A percentile compares a stretch with the other conserved stretches of the same genome.
Evolutionary conservation across 2,329 filamentous ascomycete genomes (phyloP).

Genomic region (Hawksworthiomyces lignivorus): DNA sequence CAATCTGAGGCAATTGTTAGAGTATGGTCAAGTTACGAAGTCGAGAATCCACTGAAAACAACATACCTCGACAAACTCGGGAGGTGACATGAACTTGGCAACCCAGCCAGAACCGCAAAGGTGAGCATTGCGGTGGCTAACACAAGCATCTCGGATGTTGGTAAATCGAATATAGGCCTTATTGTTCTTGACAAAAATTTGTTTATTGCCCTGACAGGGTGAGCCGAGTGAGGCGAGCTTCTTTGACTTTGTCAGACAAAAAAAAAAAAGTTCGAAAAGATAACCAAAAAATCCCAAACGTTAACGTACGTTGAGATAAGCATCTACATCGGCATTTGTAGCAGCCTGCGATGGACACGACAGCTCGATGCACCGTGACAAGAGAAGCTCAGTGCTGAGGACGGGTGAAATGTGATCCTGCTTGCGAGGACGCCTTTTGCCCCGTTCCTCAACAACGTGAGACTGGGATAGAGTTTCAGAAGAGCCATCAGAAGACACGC

Average conservation of each 20-base stretch:
- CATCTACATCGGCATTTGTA: slow-evolving; percentile 30
- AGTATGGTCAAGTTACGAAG: background rate
- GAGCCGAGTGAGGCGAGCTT: slow-evolving; percentile 29
- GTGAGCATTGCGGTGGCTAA: slow-evolving; percentile 38
- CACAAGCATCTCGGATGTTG: slow-evolving; percentile 53
- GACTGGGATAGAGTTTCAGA: slow-evolving; percentile 7
- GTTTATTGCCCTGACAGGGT: slow-evolving; percentile 29
- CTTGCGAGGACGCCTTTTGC: slow-evolving; percentile 16
- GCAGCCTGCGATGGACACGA: slow-evolving; percentile 25
- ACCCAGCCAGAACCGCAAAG: slow-evolving; percentile 38
- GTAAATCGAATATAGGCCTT: slow-evolving; percentile 48
- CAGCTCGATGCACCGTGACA: slow-evolving; percentile 39
- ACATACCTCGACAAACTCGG: slow-evolving; percentile 35
- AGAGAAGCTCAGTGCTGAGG: slow-evolving; percentile 37
- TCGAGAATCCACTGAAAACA: background rate
- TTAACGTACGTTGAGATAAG: slow-evolving; percentile 36
- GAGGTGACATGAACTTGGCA: slow-evolving; percentile 35
- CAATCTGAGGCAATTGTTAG: slow-evolving; percentile 14
- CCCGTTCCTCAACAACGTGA: slow-evolving; percentile 6
- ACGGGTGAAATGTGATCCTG: slow-evolving; percentile 23
- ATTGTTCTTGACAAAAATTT: slow-evolving; percentile 28
- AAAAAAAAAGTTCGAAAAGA: background rate
- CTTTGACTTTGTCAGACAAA: slow-evolving; percentile 24
- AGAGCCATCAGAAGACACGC: slow-evolving; percentile 17
- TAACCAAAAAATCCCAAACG: too few relatives aligned